phyloP scores from a whole-genome alignment of 129 eudicot species.

The Chrysanthemum lavandulifolium region DNA sequence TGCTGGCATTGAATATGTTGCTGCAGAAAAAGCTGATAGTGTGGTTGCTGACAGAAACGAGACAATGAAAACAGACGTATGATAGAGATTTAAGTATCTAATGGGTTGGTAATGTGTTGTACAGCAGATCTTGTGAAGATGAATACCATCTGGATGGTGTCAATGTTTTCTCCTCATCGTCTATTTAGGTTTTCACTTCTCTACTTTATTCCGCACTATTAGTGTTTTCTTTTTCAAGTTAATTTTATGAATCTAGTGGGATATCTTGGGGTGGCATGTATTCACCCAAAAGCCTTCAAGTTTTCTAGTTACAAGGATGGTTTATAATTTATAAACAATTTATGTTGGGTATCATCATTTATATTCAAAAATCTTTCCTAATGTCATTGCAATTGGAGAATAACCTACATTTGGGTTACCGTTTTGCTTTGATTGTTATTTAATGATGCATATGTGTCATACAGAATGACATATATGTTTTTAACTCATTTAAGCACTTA shows the following conservation, averaged over 20 bases:
- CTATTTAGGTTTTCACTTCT: constrained; percentile 13
- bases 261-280: constrained; percentile 3
- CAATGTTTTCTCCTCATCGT: not conserved
- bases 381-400: constrained; percentile 10
- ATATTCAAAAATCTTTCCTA: constrained; percentile 3
- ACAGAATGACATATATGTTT: too few relatives aligned
- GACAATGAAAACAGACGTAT: too few relatives aligned
- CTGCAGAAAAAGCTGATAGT: too few relatives aligned
- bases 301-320: constrained; percentile 15
- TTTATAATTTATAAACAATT: constrained; percentile 2
- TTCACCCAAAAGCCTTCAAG: constrained; percentile 23
- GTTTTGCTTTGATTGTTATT: too few relatives aligned
- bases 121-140: constrained; percentile 4
- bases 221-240: not conserved
- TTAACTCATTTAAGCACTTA: too few relatives aligned
- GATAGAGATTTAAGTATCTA: not conserved
- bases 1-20: too few relatives aligned
- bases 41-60: too few relatives aligned
- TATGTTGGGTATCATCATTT: too few relatives aligned
- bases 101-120: not conserved
- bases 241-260: not conserved
- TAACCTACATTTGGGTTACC: not conserved
- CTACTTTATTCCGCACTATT: not conserved
- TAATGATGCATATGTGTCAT: too few relatives aligned
- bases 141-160: not conserved